A percentile compares a stretch with the other conserved stretches of the same genome.
These are phyloP conservation scores for Cutaneotrichosporon sp. DNA, from an alignment of 1,284 basidiomycete genomes.

Conservation along the genomic window DNA sequence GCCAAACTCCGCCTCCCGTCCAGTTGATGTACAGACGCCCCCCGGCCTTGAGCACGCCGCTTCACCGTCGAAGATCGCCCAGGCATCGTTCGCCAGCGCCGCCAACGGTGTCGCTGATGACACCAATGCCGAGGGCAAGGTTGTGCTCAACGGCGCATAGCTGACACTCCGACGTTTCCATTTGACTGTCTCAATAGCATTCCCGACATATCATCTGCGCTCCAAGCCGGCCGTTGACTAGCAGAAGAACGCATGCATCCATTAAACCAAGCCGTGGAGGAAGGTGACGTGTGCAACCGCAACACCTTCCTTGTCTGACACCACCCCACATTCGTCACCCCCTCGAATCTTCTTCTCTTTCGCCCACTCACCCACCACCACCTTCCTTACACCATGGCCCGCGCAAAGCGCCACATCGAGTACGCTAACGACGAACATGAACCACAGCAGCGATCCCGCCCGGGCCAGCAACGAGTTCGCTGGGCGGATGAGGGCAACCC, in stretches of 20 bases:
- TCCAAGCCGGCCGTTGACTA: background rate
- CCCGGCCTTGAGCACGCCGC: slow-evolving; percentile 42
- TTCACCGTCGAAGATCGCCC: slow-evolving; percentile 37
- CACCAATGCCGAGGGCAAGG: slow-evolving; percentile 6
- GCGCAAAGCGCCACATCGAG: slow-evolving; percentile 1
- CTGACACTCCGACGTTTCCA: background rate
- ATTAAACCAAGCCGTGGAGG: slow-evolving; percentile 3
- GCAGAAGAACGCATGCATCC: slow-evolving; percentile 10
- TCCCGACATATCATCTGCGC: slow-evolving; percentile 4
- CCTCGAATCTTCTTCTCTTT: too few species aligned
- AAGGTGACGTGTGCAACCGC: slow-evolving; percentile 6
- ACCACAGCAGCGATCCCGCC: background rate
- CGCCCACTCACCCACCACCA: background rate
- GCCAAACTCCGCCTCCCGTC: slow-evolving; percentile 22
- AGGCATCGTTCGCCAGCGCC: slow-evolving; percentile 45
- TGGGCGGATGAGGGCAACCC: background rate
- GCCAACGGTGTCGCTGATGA: slow-evolving; percentile 43
- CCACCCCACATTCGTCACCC: too few species aligned
- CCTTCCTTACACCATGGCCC: slow-evolving; percentile 3
- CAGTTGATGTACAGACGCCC: slow-evolving; percentile 34
- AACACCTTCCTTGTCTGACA: background rate
- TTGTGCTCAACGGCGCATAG: slow-evolving; percentile 16
- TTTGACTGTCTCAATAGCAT: slow-evolving; percentile 12
- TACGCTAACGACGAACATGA: background rate
- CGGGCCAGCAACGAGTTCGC: background rate